These are phyloP conservation scores for Mycena filopes DNA, from an alignment of 768 basidiomycete species.

Conservation along the genomic window DNA sequence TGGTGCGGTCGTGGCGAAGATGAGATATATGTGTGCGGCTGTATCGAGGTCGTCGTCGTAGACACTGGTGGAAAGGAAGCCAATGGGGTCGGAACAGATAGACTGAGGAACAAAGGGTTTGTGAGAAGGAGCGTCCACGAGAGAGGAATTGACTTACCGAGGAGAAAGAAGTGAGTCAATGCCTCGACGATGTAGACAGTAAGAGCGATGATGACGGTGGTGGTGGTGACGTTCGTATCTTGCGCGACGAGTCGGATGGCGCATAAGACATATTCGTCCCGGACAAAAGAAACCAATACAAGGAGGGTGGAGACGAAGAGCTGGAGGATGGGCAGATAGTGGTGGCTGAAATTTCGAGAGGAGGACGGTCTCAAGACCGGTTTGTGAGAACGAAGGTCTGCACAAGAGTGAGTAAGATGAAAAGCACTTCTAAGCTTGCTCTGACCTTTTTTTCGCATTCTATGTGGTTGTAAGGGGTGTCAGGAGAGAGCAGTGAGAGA, in stretches of 20 bases:
- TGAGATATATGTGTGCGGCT: conserved; percentile 1
- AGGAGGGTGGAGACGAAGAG: not conserved
- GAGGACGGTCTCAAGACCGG: not conserved
- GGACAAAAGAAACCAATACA: not conserved
- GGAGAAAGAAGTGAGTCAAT: not conserved
- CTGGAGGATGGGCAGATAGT: not conserved
- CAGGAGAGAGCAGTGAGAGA: no score
- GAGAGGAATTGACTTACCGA: not conserved
- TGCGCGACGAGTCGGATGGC: not conserved
- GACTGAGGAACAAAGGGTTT: not conserved
- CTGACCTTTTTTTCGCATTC: not conserved
- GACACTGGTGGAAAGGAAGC: not conserved
- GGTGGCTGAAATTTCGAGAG: not conserved
- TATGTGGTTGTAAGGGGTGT: not conserved
- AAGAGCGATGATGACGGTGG: not conserved
- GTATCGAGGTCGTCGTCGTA: not conserved
- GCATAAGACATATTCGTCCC: not conserved
- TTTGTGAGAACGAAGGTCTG: not conserved
- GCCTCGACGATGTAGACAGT: not conserved
- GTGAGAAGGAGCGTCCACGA: no score
- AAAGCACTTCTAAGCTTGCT: not conserved
- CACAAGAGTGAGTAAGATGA: not conserved
- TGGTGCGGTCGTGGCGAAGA: not conserved
- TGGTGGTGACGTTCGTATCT: not conserved
- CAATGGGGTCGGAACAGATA: not conserved